A percentile compares a stretch with the other conserved stretches of the same genome.
Evolutionary conservation across 2,329 filamentous ascomycete species (phyloP).

Genomic region (Plectosphaerella cucumerina): DNA sequence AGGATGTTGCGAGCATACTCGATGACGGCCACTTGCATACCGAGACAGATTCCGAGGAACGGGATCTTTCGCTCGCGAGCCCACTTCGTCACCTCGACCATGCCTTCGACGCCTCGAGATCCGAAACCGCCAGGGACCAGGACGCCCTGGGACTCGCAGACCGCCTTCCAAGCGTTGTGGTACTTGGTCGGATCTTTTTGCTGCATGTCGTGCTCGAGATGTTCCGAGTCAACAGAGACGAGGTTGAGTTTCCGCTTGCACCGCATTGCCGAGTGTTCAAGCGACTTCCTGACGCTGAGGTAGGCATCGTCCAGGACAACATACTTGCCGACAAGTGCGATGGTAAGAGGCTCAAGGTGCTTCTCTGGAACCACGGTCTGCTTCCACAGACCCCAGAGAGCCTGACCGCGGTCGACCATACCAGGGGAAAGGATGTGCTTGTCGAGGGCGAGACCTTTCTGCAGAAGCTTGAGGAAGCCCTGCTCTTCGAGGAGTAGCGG

Average conservation of each 20-base stretch:
- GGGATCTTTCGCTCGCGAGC: slow-evolving; percentile 77
- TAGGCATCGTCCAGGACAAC: slow-evolving; percentile 81
- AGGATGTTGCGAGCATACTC: slow-evolving; percentile 79
- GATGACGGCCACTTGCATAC: slow-evolving; percentile 90
- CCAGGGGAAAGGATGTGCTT: slow-evolving; percentile 45
- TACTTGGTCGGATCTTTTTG: slow-evolving; percentile 64
- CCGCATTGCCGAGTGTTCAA: slow-evolving; percentile 86
- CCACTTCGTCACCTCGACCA: slow-evolving; percentile 85
- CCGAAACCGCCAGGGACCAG: slow-evolving; percentile 78
- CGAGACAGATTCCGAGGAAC: slow-evolving; percentile 86
- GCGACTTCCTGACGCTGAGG: slow-evolving; percentile 75
- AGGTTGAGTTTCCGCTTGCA: slow-evolving; percentile 76
- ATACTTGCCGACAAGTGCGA: slow-evolving; percentile 93
- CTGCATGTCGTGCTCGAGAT: slow-evolving; percentile 68
- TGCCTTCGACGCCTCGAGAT: slow-evolving; percentile 76
- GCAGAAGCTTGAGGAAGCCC: slow-evolving; percentile 65
- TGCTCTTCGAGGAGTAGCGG: slow-evolving; percentile 87
- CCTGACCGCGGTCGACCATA: slow-evolving; percentile 57
- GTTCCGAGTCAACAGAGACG: slow-evolving; percentile 78
- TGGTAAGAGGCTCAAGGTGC: slow-evolving; percentile 62
- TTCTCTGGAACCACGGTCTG: slow-evolving; percentile 1
- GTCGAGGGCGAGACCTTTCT: slow-evolving; percentile 61
- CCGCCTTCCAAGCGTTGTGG: slow-evolving; percentile 80
- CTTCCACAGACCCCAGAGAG: slow-evolving; percentile 60
- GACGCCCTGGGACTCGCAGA: slow-evolving; percentile 66